Evolutionary conservation across 768 basidiomycete species (phyloP), one percentile per base, ranked within the genome.

Genomic region (Podaxis sp.): DNA sequence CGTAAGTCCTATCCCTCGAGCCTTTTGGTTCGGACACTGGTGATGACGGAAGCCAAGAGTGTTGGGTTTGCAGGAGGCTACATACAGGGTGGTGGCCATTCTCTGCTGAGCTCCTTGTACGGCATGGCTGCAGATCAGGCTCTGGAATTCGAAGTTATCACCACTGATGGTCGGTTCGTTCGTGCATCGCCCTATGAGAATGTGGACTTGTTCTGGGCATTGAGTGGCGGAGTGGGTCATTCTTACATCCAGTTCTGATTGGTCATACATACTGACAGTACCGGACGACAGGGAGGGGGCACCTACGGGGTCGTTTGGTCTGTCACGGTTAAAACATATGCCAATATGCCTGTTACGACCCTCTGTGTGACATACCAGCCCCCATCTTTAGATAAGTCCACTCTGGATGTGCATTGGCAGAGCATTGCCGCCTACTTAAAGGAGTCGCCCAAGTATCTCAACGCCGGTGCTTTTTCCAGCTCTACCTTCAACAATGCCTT

Each of bases 11-110:
- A 17, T 26, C n/a, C 24, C 17, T 24, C 10, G 26, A 20, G 15
- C 11, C 12, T n/a, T 13, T 51, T 33, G 20, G 22, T 10, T 52
- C 13, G 2, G 13, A 50, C 49, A 17, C 41, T 44, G n/a, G 13
- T 7, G 37, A 36, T 44, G 11, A 36, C 15, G 20, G 5, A 40
- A 20, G 7, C 63, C 70, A 66, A 76, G 56, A 74, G 76, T 17
- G 68, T 81, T 6, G 78, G 77, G 38, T 71, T 76, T 54, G 70
- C 73, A n/a, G 78, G 77, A 20, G 80, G 78, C n/a, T 81, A 77
- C 70, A 64, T 74, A n/a, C 68, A 72, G 63, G 73, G 80, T 2
- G 79, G 75, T 13, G 78, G 80, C 0, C 77, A 72, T 46, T 69
- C 64, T 8, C 64, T 62, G n/a, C 51, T 68, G 4, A 58, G 65